Evolutionary conservation across 164 flowering plant genomes (phyloP).

Genomic region (Kingdonia uniflora): DNA sequence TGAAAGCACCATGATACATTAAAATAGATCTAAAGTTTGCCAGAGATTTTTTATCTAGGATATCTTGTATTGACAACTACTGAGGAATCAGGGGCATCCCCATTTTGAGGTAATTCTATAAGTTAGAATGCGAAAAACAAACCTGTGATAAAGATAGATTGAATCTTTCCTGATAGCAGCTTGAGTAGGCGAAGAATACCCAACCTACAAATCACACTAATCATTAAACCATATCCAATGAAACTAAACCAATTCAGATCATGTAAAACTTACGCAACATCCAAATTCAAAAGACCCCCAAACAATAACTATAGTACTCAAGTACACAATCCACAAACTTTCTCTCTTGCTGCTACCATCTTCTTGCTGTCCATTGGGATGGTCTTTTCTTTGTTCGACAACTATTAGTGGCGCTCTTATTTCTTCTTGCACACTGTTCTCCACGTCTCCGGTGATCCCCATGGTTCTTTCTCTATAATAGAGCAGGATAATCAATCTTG

Average conservation of each 20-base stretch:
- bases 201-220: conserved; percentile 8
- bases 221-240: not conserved
- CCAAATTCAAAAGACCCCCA: conserved; percentile 88
- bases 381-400: conserved; percentile 14
- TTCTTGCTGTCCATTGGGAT: not conserved
- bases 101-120: too few relatives aligned
- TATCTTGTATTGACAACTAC: too few relatives aligned
- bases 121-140: not conserved
- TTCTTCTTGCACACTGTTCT: conserved; percentile 15
- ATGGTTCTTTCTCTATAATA: conserved; percentile 10
- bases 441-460: conserved; percentile 27
- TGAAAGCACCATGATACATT: too few relatives aligned
- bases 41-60: too few relatives aligned
- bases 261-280: conserved; percentile 35
- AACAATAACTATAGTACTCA: conserved; percentile 74
- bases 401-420: conserved; percentile 38
- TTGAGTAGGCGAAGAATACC: conserved; percentile 18
- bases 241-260: not conserved
- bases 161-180: conserved; percentile 16
- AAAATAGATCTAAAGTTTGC: too few relatives aligned
- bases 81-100: too few relatives aligned
- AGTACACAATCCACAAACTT: conserved; percentile 53
- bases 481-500: too few relatives aligned
- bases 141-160: conserved; percentile 16
- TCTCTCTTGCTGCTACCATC: conserved; percentile 10